Evolutionary conservation across 2,329 filamentous ascomycete species (phyloP).

Genomic region (Diaporthe helianthi): DNA sequence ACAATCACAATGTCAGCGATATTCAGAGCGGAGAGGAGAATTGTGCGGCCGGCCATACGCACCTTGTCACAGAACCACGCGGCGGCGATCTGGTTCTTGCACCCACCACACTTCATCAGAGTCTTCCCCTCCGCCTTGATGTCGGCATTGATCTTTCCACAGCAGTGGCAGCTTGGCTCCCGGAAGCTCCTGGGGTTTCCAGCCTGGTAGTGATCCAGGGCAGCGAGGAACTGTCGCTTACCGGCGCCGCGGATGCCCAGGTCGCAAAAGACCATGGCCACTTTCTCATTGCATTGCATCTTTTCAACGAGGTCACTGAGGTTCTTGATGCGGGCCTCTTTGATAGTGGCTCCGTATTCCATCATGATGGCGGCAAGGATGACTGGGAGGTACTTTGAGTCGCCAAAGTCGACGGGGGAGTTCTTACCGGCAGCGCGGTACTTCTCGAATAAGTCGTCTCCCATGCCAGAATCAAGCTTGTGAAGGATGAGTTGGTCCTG

Average conservation of each 20-base stretch:
- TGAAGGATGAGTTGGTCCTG: slow-evolving; percentile 4
- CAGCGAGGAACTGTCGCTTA: slow-evolving; percentile 37
- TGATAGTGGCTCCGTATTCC: slow-evolving; percentile 37
- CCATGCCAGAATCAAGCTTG: slow-evolving; percentile 33
- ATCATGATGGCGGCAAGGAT: slow-evolving; percentile 38
- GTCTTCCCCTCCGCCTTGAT: slow-evolving; percentile 18
- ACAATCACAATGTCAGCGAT: not conserved
- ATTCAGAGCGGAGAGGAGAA: not conserved
- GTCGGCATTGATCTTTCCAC: slow-evolving; percentile 21
- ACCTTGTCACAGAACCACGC: slow-evolving; percentile 34
- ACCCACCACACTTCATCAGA: slow-evolving; percentile 36
- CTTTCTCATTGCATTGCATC: slow-evolving; percentile 27
- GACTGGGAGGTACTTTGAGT: slow-evolving; percentile 34
- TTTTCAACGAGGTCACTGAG: slow-evolving; percentile 33
- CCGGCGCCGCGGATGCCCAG: slow-evolving; percentile 36
- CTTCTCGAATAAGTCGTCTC: slow-evolving; percentile 18
- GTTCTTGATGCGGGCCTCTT: slow-evolving; percentile 33
- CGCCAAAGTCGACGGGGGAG: not conserved
- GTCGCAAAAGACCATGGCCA: slow-evolving; percentile 3
- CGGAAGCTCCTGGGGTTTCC: slow-evolving; percentile 35
- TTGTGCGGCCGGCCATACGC: not conserved
- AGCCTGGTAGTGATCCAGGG: slow-evolving; percentile 37
- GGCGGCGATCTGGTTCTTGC: slow-evolving; percentile 34
- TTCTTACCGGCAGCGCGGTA: not conserved
- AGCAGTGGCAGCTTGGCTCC: slow-evolving; percentile 32